Base-by-base conservation (phyloP, 805 yeast genomes). In the Myxozyma sirexii region DNA sequence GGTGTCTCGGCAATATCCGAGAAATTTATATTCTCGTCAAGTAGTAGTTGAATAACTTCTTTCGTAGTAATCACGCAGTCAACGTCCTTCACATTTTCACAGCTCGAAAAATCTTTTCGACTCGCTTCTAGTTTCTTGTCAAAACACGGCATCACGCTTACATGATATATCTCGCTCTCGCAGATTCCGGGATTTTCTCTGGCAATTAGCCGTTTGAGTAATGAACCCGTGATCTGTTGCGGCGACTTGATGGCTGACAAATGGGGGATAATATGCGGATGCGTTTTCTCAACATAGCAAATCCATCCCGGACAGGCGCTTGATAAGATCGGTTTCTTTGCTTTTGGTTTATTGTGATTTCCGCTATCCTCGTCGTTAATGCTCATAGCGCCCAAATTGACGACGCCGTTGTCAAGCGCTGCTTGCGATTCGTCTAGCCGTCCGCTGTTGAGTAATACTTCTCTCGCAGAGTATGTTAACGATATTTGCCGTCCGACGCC, bases 241-340 rank as follows among this genome's bases (percentile, higher is more conserved):
- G 98, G 96, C 0, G 97, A 89, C 69, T 90, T 89, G 44, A 88
- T 87, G 37, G 80, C 80, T 12, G 96, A 83, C 60, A 94, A 70
- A 59, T 80, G 77, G 0, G 92, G 87, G 15, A 91, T 74, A 8
- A 94, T 76, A 64, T 88, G 85, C 0, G 97, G 96, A 71, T 93
- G 97, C 0, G 98, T 92, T 77, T 94, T 94, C 67, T 94, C 98
- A 0, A 93, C 96, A 69, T 94, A 94, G 27, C 94, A 79, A 0
- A 94, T 94, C 90, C 97, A 94, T 0, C 99, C 99, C 0, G 99
- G 99, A 73, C 98, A 93, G 0, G 87, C 80, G 13, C 91, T 83
- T 26, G 91, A 81, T 48, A 94, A 72, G 1, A 82, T 69, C 0
- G 96, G 96, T 72, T 59, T 62, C 23, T 54, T 27, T 56, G 26